Base-by-base conservation (phyloP, 2,329 filamentous ascomycete species). In the Rhynchosporium secalis region DNA sequence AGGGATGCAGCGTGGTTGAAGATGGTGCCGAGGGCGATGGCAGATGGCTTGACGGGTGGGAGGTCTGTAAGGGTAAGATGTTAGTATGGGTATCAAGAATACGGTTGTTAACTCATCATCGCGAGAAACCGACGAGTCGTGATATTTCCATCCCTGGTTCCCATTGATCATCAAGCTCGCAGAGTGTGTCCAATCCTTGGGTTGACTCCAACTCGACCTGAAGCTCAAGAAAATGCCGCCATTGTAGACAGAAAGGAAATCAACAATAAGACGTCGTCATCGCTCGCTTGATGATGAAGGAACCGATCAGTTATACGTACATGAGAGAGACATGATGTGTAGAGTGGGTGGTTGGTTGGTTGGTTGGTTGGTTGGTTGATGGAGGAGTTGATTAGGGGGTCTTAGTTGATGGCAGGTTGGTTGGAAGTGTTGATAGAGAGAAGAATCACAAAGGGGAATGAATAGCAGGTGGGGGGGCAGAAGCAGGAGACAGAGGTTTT, bases 1-100 rank as follows among this genome's bases (percentile, higher is more conserved):
- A 95, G 87, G 75, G 95, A 95, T 73, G 92, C 84, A 73, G 88
- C 88, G 81, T 99, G 94, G 84, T 90, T 97, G 87, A 97, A 99
- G 78, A 92, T 81, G 67, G 93, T 95, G 80, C 95, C 95, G 74
- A 98, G 86, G 75, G 94, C 95, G 75, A 99, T 96, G 74, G 95
- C 94, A 75, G 93, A 97, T 72, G 95, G 95, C 89, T 97, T 98
- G 75, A 99, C 95, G 71, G 93, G 82, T 70, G 88, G 88, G 61
- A 91, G 83, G 76, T 90, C 73, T 75, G 43, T n/a, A 48, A 3
- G 59, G 29, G 51, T 40, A 56, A 61, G 36, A 49, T 28, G 46
- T 51, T 62, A 64, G 58, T 51, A 20, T n/a, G 20, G 12, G 33
- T 15, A 48, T 54, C 31, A 54, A 33, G 40, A 28, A 41, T 9